Base-by-base conservation (phyloP, 768 basidiomycete species). In the Rhodotorula graminis region DNA sequence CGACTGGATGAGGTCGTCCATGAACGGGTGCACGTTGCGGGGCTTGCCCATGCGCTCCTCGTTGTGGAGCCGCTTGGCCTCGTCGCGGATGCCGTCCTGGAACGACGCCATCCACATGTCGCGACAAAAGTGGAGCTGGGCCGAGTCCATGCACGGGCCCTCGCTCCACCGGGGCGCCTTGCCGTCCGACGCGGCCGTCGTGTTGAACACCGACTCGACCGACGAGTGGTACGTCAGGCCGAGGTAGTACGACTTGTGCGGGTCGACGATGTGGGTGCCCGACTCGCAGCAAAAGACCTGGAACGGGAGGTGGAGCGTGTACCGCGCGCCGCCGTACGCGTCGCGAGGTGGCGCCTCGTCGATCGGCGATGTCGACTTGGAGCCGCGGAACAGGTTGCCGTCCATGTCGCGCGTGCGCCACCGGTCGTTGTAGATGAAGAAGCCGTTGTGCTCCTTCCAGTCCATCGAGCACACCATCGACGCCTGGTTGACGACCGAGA, bases 391-490 rank as follows among this genome's bases (percentile, higher is more conserved):
- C 78, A 97, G 90, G 83, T 98, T 95, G 47, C 96, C 96, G 79
- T 91, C 92, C 78, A 99, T 95, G 79, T 99, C 96, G 47, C 96
- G 89, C 9, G 96, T 97, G 67, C 96, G 85, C 96, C 96, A 99
- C 73, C 93, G 95, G 81, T 97, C 95, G 27, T 94, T 97, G 82
- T 96, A 98, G 76, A 97, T 93, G 84, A 97, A 99, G 82, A 92
- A 90, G 0, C 93, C 93, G 74, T 93, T 91, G 78, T 93, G 90
- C 81, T 99, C 94, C 19, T 93, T 95, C 96, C 96, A 99, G 79
- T 99, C 96, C 95, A 98, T 98, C n/a, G 94, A 95, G 79, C 96
- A 98, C 3, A 97, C 93, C 92, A 99, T 92, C 0, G 93, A 92
- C 6, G 96, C 96, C 76, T 93, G 87, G 79, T 98, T 99, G 46